phyloP scores from a whole-genome alignment of 371 early-diverging fungal species.

The Mortierella sp. region DNA sequence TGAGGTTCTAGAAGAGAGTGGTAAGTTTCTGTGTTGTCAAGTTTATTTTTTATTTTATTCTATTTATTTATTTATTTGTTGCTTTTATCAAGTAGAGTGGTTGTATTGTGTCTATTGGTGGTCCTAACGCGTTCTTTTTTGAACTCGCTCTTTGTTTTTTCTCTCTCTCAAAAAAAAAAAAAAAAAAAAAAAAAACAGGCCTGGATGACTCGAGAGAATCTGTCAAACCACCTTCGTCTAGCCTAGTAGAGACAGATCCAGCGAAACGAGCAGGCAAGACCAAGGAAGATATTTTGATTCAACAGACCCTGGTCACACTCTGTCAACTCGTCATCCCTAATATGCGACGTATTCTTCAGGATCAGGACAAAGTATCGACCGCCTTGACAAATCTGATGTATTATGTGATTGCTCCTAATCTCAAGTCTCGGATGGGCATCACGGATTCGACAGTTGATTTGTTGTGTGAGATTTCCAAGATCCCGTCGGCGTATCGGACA shows the following conservation, averaged over 20 bases:
- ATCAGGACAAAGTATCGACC: conserved; percentile 77
- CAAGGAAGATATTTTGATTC: conserved; percentile 57
- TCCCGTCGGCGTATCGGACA: conserved; percentile 72
- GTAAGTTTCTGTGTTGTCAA: not conserved
- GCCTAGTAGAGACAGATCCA: conserved; percentile 22
- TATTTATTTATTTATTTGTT: not conserved
- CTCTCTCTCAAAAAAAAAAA: too few species aligned
- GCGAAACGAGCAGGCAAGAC: conserved; percentile 36
- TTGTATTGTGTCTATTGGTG: too few species aligned
- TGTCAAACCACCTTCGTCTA: conserved; percentile 36
- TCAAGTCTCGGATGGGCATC: conserved; percentile 65
- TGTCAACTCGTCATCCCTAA: conserved; percentile 73
- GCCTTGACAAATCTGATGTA: conserved; percentile 79
- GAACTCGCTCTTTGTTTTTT: not conserved
- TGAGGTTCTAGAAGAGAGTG: conserved; percentile 44
- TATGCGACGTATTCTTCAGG: conserved; percentile 68
- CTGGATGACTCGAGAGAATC: conserved; percentile 35
- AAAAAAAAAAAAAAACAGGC: too few species aligned
- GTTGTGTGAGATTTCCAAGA: conserved; percentile 66
- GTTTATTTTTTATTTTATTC: not conserved
- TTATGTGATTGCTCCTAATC: conserved; percentile 78
- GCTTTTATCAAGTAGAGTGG: too few species aligned
- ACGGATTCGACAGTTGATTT: conserved; percentile 46
- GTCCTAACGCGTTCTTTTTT: too few species aligned
- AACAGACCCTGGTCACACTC: conserved; percentile 60